Conservation (phyloP, 768 basidiomycete genomes). For the Kwoniella pini region DNA sequence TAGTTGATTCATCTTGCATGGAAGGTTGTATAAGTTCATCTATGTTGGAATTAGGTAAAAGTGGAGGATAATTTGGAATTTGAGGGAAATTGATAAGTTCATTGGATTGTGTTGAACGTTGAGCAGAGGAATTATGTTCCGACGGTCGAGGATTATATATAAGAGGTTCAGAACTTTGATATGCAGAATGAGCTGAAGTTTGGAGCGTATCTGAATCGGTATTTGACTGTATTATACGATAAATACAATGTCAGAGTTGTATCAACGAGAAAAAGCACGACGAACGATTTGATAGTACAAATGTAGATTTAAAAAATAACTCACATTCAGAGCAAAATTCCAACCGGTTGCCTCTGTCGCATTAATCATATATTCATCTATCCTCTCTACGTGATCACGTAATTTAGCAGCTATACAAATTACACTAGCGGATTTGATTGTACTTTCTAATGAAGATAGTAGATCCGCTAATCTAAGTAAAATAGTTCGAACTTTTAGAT, state of each 20-base stretch:
- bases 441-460: constrained; percentile 31
- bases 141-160: not conserved
- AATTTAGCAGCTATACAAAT: constrained; percentile 12
- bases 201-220: not conserved
- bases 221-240: not conserved
- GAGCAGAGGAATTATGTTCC: constrained; percentile 3
- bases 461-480: constrained; percentile 43
- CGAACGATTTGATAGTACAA: no score
- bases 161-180: not conserved
- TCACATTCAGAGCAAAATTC: constrained; percentile 2
- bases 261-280: no score
- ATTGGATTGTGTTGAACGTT: not conserved
- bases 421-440: constrained; percentile 12
- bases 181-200: not conserved
- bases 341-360: constrained; percentile 11
- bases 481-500: constrained; percentile 39
- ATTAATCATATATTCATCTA: constrained; percentile 23
- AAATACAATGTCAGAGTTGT: not conserved
- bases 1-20: not conserved
- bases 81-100: not conserved
- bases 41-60: not conserved
- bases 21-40: not conserved
- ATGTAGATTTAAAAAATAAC: not conserved
- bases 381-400: constrained; percentile 22
- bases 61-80: not conserved